Evolutionary conservation across 805 yeast genomes (phyloP).

Genomic region (Candida coquimbonensis): DNA sequence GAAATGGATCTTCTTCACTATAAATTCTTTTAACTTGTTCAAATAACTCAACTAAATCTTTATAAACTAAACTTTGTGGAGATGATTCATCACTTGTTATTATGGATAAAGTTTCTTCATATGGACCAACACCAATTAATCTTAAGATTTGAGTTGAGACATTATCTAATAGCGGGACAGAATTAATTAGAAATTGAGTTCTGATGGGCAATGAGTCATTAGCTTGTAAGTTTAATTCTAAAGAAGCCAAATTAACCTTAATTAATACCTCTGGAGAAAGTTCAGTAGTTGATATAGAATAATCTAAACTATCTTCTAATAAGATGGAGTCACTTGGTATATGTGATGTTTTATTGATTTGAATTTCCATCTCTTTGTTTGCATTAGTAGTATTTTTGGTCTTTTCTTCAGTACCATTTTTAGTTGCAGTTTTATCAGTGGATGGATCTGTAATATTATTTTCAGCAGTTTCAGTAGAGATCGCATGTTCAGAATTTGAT

Average conservation of each 20-base stretch:
- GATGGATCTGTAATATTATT: no score
- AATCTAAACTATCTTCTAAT: conserved; percentile 1
- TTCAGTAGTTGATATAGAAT: background rate
- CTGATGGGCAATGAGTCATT: conserved; percentile 44
- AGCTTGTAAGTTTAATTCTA: conserved; percentile 52
- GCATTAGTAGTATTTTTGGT: no score
- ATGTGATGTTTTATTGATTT: background rate
- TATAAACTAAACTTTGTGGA: conserved; percentile 55
- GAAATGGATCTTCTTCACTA: conserved; percentile 61
- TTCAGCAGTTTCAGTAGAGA: no score
- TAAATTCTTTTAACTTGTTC: conserved; percentile 71
- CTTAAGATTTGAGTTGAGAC: conserved; percentile 75
- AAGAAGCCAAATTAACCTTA: conserved; percentile 49
- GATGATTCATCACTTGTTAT: conserved; percentile 61
- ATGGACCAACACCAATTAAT: conserved; percentile 64
- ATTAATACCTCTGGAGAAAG: conserved; percentile 17
- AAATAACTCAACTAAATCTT: conserved; percentile 65
- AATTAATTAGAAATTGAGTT: conserved; percentile 56
- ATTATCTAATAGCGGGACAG: conserved; percentile 74
- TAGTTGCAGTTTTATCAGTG: no score
- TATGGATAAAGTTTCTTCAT: conserved; percentile 64
- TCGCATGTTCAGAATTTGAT: no score
- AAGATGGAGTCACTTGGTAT: conserved; percentile 21
- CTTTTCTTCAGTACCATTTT: no score
- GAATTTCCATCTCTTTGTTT: background rate